phyloP scores from a whole-genome alignment of 305 asterid species.

The Withania somnifera region DNA sequence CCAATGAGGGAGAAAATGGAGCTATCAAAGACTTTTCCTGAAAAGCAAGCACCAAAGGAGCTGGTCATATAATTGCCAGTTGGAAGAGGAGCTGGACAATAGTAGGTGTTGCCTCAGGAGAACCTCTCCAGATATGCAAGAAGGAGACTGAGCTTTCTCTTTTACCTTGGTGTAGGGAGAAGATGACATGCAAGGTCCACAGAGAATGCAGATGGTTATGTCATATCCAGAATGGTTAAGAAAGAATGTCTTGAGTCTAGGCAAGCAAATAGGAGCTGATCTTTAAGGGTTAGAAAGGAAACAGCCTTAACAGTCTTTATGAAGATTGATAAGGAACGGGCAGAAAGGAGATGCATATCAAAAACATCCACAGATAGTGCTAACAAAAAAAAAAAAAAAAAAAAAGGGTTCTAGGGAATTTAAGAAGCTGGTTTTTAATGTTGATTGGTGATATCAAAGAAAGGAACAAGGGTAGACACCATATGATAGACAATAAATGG shows the following conservation, averaged over 20 bases:
- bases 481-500: background rate
- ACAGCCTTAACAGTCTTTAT: background rate
- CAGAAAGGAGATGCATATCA: background rate
- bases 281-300: background rate
- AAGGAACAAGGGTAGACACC: background rate
- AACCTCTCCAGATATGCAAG: background rate
- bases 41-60: background rate
- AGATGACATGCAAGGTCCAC: background rate
- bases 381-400: too few relatives aligned
- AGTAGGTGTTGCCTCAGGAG: background rate
- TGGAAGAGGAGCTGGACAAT: background rate
- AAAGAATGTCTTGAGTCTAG: background rate
- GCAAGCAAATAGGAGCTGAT: background rate
- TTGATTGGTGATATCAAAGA: background rate
- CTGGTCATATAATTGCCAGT: background rate
- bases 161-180: background rate
- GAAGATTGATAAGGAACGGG: background rate
- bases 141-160: background rate
- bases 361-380: background rate
- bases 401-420: background rate
- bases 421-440: background rate
- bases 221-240: background rate
- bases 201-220: background rate
- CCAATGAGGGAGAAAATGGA: background rate
- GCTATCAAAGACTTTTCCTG: background rate